Evolutionary conservation across 2,329 filamentous ascomycete species (phyloP), one percentile per base, ranked within the genome.

Genomic region (Phaeophleospora eucalypticola): DNA sequence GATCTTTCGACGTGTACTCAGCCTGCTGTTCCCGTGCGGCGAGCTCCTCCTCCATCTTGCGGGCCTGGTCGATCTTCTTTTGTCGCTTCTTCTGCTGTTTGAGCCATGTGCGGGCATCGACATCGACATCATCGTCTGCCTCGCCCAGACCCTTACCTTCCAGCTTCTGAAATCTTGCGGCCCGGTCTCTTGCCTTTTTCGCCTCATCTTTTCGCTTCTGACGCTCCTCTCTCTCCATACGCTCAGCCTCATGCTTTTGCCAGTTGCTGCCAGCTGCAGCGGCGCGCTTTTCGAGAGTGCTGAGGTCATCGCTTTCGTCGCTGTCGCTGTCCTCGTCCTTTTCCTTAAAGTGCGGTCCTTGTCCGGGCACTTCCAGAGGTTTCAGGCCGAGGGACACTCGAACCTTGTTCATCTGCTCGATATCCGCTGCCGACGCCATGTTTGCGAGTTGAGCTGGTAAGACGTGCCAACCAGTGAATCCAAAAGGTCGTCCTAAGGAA

Each of bases 401-500:
- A 63, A 96, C 85, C 65, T 90, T 87, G 73, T 97, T 97, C 57
- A 88, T 89, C 77, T 96, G 89, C 69, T 94, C 87, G 64, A 97
- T 90, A 20, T 86, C 84, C 36, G 87, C 81, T 43, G 65, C 62
- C 58, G 67, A 49, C 42, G 48, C 58, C 57, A 62, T 58, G 33
- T 17, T 50, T 33, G 48, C 45, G 41, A 48, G 45, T 6, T 34
- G 61, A 15, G 62, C 19, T 4, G 16, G 12, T 4, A 18, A n/a
- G n/a, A n/a, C n/a, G n/a, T n/a, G n/a, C n/a, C n/a, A n/a, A n/a
- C n/a, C n/a, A n/a, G n/a, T n/a, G n/a, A n/a, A n/a, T n/a, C n/a
- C n/a, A n/a, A n/a, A n/a, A n/a, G n/a, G n/a, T n/a, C n/a, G n/a
- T n/a, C n/a, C n/a, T n/a, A n/a, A n/a, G n/a, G n/a, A n/a, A n/a